Base-by-base conservation (phyloP, 164 flowering plant genomes). In the Nymphaea thermarum region DNA sequence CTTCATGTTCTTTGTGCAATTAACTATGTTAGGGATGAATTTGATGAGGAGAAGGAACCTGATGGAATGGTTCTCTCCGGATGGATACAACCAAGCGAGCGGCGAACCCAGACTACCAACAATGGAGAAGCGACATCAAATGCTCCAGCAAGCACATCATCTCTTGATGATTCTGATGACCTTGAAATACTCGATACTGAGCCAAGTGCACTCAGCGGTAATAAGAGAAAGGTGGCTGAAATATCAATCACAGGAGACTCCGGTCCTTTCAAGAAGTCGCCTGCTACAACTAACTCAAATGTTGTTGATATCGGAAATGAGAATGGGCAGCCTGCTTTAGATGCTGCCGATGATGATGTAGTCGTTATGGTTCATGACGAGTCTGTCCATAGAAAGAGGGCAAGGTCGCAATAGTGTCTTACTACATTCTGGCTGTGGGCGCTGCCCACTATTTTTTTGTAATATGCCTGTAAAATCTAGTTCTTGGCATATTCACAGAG, bases 51-150 rank as follows among this genome's bases (percentile, higher is more conserved):
- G 78, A 84, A 88, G 75, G 97, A 90, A 75, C 94, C 96, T 61
- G 98, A 95, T 76, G 91, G 89, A 43, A 90, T 95, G 99, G 64
- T 95, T 75, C 94, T 95, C 59, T 77, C 77, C 59, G 99, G 99
- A 77, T 86, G 94, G 97, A 75, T 79, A 44, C 84, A 76, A 73
- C 80, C 79, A 57, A 60, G 78, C 8, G 78, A 69, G 47, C 79
- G 77, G 72, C 82, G 78, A 11, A 73, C 73, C 17, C 61, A 74
- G 42, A 41, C 82, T 57, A 53, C 60, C 57, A 76, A 74, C 63
- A 84, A 85, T 71, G 85, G 83, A 63, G 88, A 65, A 25, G 79
- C 81, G 75, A 76, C 92, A 64, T 84, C 91, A 69, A 66, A 66
- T 62, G 72, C 78, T 43, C 68, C 78, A 51, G 57, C 8, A 15